Base-by-base conservation (phyloP, 805 yeast species). In the Candida peoriensis region DNA sequence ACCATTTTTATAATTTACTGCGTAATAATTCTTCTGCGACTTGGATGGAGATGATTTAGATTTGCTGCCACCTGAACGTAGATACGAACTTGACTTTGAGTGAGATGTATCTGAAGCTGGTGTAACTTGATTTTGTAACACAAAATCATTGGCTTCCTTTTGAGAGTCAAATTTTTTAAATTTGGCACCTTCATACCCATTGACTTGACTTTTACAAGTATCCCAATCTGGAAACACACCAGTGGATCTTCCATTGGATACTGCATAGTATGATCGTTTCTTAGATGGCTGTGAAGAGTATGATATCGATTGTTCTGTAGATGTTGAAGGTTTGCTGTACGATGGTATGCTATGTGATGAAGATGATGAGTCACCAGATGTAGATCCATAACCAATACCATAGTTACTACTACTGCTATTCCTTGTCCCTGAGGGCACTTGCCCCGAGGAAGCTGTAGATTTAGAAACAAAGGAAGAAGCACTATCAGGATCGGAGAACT, bases 151-250 rank as follows among this genome's bases (percentile, higher is more conserved):
- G 0, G 94, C 95, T 20, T 68, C 83, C 1, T 45, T 44, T 1
- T 19, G 35, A 2, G 72, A 55, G 9, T 50, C 42, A 44, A 74
- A 72, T 46, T 64, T 68, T 47, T 65, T 71, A 47, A 43, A 72
- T 8, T 16, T 56, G 39, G 50, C 46, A 36, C 44, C 44, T 7
- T 16, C 19, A n/a, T n/a, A 31, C 1, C 88, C 85, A 6, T 48
- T 46, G 1, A 78, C 81, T 29, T 74, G 71, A 0, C 43, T 37
- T 34, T 68, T 60, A 40, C 81, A 76, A 3, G 67, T 72, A 2
- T 53, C 50, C 96, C 96, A 87, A 18, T 54, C 57, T 6, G 36
- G 45, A 53, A 60, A 86, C 1, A 86, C 61, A 1, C 95, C 95
- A 2, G 59, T 48, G 1, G 37, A 37, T 12, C 74, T 58, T 2